Conservation (phyloP, 2,329 filamentous ascomycete species). For the Colletotrichum chlorophyti region DNA sequence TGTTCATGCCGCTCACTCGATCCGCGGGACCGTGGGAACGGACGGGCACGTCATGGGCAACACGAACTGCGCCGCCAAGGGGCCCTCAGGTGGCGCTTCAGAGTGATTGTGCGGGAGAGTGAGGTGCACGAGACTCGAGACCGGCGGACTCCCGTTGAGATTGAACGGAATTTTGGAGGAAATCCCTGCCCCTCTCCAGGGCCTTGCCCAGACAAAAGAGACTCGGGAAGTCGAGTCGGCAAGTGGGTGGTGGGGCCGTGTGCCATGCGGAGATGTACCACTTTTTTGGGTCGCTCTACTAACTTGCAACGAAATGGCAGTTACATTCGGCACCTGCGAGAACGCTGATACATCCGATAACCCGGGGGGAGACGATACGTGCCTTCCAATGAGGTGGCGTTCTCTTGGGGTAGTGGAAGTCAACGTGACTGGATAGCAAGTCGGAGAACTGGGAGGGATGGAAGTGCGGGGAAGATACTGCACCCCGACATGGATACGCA, state of each 20-base stretch:
- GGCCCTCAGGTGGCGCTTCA: not conserved
- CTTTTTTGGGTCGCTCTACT: not conserved
- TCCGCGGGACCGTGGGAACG: not conserved
- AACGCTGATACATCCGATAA: too few relatives aligned
- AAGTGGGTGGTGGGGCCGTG: conserved; percentile 16
- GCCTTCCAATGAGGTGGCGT: too few relatives aligned
- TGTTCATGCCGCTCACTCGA: not conserved
- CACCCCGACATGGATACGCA: not conserved
- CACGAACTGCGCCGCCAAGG: too few relatives aligned
- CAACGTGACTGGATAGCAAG: too few relatives aligned
- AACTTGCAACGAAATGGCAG: not conserved
- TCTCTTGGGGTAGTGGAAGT: too few relatives aligned
- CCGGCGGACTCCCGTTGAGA: too few relatives aligned
- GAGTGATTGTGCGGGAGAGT: not conserved
- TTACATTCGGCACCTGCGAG: conserved; percentile 7
- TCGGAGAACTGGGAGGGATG: conserved; percentile 28
- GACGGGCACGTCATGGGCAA: not conserved
- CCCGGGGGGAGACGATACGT: too few relatives aligned
- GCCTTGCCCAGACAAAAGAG: conserved; percentile 1
- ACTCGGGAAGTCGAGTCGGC: conserved; percentile 28
- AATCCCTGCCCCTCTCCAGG: conserved; percentile 14
- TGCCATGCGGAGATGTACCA: not conserved
- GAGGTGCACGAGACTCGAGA: too few relatives aligned
- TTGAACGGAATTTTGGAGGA: not conserved
- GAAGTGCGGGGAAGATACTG: conserved; percentile 23